Evolutionary conservation across 495 filamentous ascomycete species (phyloP).

Genomic region (Penicillium flavigenum): DNA sequence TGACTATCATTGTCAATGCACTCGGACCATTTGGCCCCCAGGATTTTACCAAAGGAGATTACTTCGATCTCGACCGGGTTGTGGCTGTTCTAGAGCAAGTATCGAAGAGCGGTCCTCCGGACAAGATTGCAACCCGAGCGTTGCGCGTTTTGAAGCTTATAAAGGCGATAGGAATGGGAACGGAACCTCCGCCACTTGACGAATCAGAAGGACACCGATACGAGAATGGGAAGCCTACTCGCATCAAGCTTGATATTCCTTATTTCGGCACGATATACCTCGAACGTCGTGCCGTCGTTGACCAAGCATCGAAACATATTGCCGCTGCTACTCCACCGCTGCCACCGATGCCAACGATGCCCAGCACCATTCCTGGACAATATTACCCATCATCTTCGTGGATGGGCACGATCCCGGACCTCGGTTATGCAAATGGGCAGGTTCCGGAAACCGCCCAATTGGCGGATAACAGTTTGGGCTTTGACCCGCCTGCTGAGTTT

Average conservation of each 20-base stretch:
- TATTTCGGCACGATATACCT: constrained; percentile 20
- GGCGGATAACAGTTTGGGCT: background rate
- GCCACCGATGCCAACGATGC: background rate
- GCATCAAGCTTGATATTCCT: constrained; percentile 17
- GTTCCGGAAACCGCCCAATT: background rate
- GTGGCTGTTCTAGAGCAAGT: constrained; percentile 8
- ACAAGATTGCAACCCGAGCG: constrained; percentile 15
- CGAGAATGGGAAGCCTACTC: constrained; percentile 4
- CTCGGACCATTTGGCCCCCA: constrained; percentile 25
- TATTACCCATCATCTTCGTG: background rate
- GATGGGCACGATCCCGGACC: background rate
- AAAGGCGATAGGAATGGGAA: constrained; percentile 1
- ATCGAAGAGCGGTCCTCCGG: constrained; percentile 1
- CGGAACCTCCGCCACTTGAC: background rate
- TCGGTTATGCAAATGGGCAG: background rate
- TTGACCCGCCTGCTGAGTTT: constrained; percentile 12
- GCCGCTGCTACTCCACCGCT: background rate
- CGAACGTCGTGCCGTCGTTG: constrained; percentile 1
- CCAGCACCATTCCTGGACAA: background rate
- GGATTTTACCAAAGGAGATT: constrained; percentile 1
- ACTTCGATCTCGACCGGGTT: constrained; percentile 7
- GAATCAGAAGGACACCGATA: background rate
- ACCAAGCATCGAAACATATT: background rate
- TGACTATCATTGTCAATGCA: constrained; percentile 47
- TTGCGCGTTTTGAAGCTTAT: constrained; percentile 12